Conservation (phyloP, 176 grass and related monocot genomes). For the Hsuehochloa calcarea region DNA sequence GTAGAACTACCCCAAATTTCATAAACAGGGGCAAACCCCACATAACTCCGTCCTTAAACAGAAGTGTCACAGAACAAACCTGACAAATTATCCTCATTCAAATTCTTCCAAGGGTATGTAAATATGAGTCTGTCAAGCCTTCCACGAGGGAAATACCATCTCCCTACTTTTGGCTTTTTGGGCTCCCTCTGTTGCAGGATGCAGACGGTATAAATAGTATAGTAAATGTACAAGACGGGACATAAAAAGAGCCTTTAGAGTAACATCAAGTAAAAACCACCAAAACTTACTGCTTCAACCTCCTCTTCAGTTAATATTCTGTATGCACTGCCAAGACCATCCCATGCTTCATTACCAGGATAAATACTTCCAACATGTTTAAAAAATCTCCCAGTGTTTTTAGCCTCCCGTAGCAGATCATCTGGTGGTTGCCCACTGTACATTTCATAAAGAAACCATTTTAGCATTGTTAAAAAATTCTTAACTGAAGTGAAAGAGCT, state of each 20-base stretch:
- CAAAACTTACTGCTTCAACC: constrained; percentile 73
- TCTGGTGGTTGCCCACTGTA: constrained; percentile 87
- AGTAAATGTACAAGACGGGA: constrained; percentile 15
- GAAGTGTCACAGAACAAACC: constrained; percentile 51
- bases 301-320: constrained; percentile 78
- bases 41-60: neutral
- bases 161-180: constrained; percentile 76
- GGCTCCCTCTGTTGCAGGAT: constrained; percentile 69
- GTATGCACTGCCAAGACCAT: constrained; percentile 58
- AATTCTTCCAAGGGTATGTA: constrained; percentile 81
- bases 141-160: constrained; percentile 83
- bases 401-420: constrained; percentile 77
- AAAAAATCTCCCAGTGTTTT: constrained; percentile 79
- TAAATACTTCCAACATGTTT: constrained; percentile 75
- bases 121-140: constrained; percentile 79
- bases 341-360: constrained; percentile 35
- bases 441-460: constrained; percentile 18
- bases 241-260: constrained; percentile 19
- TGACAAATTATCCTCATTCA: constrained; percentile 60
- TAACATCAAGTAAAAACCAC: constrained; percentile 21
- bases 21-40: neutral
- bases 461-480: constrained; percentile 7
- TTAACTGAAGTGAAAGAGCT: constrained; percentile 29
- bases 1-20: neutral
- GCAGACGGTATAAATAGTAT: constrained; percentile 19